phyloP scores from a whole-genome alignment of 345 rosid genomes.

The Pugionium cornutum region DNA sequence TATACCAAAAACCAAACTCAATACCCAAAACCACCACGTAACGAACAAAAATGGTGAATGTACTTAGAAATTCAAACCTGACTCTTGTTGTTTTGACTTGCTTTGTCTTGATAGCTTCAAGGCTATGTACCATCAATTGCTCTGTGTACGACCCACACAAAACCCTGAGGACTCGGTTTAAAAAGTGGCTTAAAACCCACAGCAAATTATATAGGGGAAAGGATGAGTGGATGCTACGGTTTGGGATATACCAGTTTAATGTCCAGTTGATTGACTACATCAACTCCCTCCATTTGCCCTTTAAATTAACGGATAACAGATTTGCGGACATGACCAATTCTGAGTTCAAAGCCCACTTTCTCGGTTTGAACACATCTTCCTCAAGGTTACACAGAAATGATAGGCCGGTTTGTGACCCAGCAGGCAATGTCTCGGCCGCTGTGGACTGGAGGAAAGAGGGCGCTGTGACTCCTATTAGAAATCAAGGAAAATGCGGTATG shows the following conservation, averaged over 20 bases:
- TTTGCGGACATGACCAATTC: slow-evolving; percentile 80
- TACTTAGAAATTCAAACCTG: slow-evolving; percentile 37
- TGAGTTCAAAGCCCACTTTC: slow-evolving; percentile 57
- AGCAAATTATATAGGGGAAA: slow-evolving; percentile 42
- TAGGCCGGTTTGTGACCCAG: background rate
- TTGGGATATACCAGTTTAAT: slow-evolving; percentile 67
- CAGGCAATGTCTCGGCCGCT: slow-evolving; percentile 34
- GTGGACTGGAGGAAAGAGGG: slow-evolving; percentile 86
- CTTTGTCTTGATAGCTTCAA: slow-evolving; percentile 41
- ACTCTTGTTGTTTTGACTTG: slow-evolving; percentile 31
- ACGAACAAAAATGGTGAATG: slow-evolving; percentile 29
- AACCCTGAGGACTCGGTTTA: slow-evolving; percentile 51
- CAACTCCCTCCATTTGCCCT: slow-evolving; percentile 63
- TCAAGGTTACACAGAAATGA: slow-evolving; percentile 1
- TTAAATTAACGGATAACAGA: slow-evolving; percentile 67
- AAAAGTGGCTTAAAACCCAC: slow-evolving; percentile 52
- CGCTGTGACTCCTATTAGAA: slow-evolving; percentile 74
- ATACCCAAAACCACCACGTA: slow-evolving; percentile 6
- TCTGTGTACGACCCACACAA: slow-evolving; percentile 29
- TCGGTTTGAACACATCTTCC: slow-evolving; percentile 43
- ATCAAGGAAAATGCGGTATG: slow-evolving; percentile 90
- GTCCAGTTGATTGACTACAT: slow-evolving; percentile 57
- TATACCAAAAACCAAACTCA: slow-evolving; percentile 36
- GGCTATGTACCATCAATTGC: slow-evolving; percentile 26
- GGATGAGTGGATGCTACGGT: slow-evolving; percentile 58